A percentile compares a stretch with the other conserved stretches of the same genome.
These are phyloP conservation scores for Anaeromyces robustus DNA, from an alignment of 192 early-diverging fungal genomes.

Conservation along the genomic window DNA sequence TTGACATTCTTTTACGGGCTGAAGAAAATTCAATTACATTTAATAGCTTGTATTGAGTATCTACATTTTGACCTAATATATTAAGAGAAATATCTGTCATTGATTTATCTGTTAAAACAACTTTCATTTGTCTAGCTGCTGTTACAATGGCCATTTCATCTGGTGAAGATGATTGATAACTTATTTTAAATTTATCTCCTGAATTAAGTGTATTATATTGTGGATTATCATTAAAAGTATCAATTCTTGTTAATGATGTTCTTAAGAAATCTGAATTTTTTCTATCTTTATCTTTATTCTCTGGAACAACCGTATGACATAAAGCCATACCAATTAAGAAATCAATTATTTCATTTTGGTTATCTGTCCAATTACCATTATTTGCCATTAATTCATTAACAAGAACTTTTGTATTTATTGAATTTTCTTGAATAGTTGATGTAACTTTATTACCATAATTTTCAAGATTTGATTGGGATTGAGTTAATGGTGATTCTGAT, in stretches of 20 bases:
- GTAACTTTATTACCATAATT: not conserved
- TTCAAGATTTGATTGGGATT: not conserved
- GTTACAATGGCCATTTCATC: slow-evolving; percentile 72
- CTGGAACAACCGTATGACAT: slow-evolving; percentile 69
- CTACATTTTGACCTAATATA: slow-evolving; percentile 11
- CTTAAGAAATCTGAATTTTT: not conserved
- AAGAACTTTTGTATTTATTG: not conserved
- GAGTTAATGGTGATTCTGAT: not conserved
- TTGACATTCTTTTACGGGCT: slow-evolving; percentile 78
- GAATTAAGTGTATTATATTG: slow-evolving; percentile 10
- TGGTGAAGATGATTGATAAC: slow-evolving; percentile 67
- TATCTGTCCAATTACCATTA: not conserved
- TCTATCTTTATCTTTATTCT: slow-evolving; percentile 19
- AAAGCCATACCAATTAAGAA: slow-evolving; percentile 64
- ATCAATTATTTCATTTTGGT: slow-evolving; percentile 8
- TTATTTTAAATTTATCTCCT: slow-evolving; percentile 27
- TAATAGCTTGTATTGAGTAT: slow-evolving; percentile 34
- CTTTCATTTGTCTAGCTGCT: slow-evolving; percentile 61
- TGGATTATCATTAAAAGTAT: not conserved
- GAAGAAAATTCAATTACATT: slow-evolving; percentile 71
- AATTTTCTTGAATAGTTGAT: not conserved
- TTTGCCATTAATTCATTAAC: not conserved
- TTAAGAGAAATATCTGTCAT: slow-evolving; percentile 6
- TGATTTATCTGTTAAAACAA: slow-evolving; percentile 40
- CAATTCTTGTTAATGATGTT: not conserved